Evolutionary conservation across 2,329 filamentous ascomycete species (phyloP).

Genomic region (Monosporascus sp.): DNA sequence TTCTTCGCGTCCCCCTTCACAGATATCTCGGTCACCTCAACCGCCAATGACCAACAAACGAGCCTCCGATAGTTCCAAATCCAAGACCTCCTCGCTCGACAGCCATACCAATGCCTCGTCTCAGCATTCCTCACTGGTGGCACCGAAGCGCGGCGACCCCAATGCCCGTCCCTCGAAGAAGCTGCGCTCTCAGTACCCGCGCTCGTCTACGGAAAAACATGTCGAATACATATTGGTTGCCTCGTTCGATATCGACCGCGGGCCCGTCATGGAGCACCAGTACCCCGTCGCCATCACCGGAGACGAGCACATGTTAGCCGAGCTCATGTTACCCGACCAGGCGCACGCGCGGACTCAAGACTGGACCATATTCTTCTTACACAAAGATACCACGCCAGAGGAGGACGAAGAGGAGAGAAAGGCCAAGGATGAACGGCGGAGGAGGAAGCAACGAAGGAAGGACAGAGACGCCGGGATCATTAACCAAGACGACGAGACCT

Average conservation of each 20-base stretch:
- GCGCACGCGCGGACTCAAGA: slow-evolving; percentile 92
- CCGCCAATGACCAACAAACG: slow-evolving; percentile 47
- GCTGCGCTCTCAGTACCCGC: slow-evolving; percentile 69
- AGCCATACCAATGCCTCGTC: slow-evolving; percentile 48
- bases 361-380: slow-evolving; percentile 98
- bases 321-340: slow-evolving; percentile 97
- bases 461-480: slow-evolving; percentile 45
- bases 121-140: slow-evolving; percentile 56
- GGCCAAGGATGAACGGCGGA: slow-evolving; percentile 48
- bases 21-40: slow-evolving; percentile 55
- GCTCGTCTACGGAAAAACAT: slow-evolving; percentile 77
- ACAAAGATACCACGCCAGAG: slow-evolving; percentile 84
- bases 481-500: slow-evolving; percentile 38
- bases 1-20: slow-evolving; percentile 51
- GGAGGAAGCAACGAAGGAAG: slow-evolving; percentile 45
- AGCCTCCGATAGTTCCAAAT: slow-evolving; percentile 49
- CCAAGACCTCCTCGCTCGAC: slow-evolving; percentile 48
- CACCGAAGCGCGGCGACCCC: slow-evolving; percentile 43
- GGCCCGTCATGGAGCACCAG: slow-evolving; percentile 97
- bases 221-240: slow-evolving; percentile 98
- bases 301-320: slow-evolving; percentile 95
- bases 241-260: slow-evolving; percentile 93
- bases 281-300: slow-evolving; percentile 92
- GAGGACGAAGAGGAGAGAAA: slow-evolving; percentile 70
- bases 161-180: slow-evolving; percentile 47